Evolutionary conservation across 305 asterid species (phyloP).

Genomic region (Fraxinus xanthoxyloides): DNA sequence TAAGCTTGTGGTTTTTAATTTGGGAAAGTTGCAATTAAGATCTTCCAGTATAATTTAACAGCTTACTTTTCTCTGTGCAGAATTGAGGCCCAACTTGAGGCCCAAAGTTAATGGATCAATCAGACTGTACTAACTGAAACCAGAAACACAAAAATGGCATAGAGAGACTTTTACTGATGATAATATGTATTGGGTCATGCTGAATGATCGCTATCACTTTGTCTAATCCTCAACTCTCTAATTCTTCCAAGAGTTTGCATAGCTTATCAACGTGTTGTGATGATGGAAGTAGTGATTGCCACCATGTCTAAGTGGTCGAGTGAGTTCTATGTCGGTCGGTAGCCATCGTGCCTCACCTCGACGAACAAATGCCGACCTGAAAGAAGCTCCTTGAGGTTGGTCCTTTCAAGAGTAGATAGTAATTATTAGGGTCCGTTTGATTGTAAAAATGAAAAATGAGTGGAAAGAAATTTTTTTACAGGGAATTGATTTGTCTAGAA

Average conservation of each 20-base stretch:
- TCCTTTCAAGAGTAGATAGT: no score
- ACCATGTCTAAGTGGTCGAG: not conserved
- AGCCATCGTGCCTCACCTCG: no score
- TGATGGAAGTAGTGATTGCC: not conserved
- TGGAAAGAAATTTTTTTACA: no score
- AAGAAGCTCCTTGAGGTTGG: no score
- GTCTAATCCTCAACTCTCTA: no score
- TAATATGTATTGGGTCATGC: not conserved
- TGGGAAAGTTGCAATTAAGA: not conserved
- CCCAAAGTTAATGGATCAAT: not conserved
- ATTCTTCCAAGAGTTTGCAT: no score
- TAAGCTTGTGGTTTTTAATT: not conserved
- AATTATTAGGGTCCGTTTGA: no score
- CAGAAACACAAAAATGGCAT: not conserved
- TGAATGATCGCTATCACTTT: not conserved
- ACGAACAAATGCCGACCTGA: no score
- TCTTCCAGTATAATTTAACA: not conserved
- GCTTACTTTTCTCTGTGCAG: not conserved
- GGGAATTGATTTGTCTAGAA: no score
- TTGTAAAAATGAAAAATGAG: no score
- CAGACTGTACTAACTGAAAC: not conserved
- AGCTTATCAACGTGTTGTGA: not conserved
- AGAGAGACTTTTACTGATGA: not conserved
- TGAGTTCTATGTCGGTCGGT: no score
- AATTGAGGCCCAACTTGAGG: not conserved